Evolutionary conservation across 2,329 filamentous ascomycete species (phyloP).

Genomic region (Calonectria fujianensis): DNA sequence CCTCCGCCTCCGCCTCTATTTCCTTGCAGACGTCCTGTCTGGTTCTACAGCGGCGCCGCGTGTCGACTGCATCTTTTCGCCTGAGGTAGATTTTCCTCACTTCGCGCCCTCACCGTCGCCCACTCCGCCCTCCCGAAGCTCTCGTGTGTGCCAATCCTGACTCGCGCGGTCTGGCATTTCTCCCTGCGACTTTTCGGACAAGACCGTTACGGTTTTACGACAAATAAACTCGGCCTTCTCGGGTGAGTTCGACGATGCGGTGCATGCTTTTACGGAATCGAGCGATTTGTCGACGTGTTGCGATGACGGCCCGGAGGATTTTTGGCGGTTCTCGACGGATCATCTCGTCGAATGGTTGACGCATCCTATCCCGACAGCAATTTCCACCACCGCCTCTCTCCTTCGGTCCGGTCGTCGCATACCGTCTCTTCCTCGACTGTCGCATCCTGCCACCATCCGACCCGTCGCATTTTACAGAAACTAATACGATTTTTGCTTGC

Average conservation of each 20-base stretch:
- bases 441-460: conserved; percentile 41
- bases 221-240: conserved; percentile 43
- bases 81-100: conserved; percentile 45
- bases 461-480: conserved; percentile 33
- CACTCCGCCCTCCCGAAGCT: conserved; percentile 53
- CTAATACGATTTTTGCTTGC: conserved; percentile 42
- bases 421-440: conserved; percentile 40
- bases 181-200: conserved; percentile 49
- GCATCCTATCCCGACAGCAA: conserved; percentile 52
- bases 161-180: conserved; percentile 49
- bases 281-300: conserved; percentile 50
- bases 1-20: conserved; percentile 42
- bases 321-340: conserved; percentile 51
- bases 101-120: conserved; percentile 49
- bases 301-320: conserved; percentile 47
- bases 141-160: conserved; percentile 55
- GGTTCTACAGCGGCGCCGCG: conserved; percentile 49
- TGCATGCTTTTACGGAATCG: conserved; percentile 38
- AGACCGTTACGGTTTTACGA: conserved; percentile 46
- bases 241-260: conserved; percentile 50
- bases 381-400: conserved; percentile 47
- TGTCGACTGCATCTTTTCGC: conserved; percentile 48
- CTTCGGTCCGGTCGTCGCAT: conserved; percentile 42
- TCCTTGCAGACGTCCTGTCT: conserved; percentile 48
- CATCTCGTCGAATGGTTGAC: conserved; percentile 48